Base-by-base conservation (phyloP, 257 asterid genomes). In the Misopates orontium region DNA sequence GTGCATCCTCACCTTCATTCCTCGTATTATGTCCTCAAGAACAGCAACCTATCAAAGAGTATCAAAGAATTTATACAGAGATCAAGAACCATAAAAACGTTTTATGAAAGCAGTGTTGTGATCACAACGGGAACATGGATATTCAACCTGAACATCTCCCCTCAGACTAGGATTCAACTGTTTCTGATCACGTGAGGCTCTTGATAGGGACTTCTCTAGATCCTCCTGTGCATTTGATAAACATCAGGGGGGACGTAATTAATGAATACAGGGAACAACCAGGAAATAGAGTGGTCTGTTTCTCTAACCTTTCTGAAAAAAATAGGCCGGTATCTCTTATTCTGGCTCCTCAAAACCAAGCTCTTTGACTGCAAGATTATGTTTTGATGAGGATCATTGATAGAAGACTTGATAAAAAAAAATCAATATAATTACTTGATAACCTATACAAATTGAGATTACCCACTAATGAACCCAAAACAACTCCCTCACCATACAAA, bases 291-390 rank as follows among this genome's bases (percentile, higher is more conserved):
- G 66, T 23, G 0, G 44, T 51, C 76, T 23, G 54, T 16, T 50
- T 55, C 53, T 73, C 83, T 73, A 60, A 91, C 96, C 96, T 91
- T 87, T 73, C 98, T 73, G 83, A 91, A 91, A 68, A 91, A 91
- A 48, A 87, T 82, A 10, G 98, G 98, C 24, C 96, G 95, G 65
- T 89, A 91, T 77, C 87, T 85, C 85, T 79, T 85, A 70, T 85
- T 73, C 71, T 82, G 80, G 77, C 87, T 89, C 82, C 86, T 80
- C 79, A 91, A 71, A 50, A 81, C 57, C 84, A 91, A 82, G 92
- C 96, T 86, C 70, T 76, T 83, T 9, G 95, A 86, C 98, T 91
- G 88, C 75, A 83, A 73, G 28, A 56, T 40, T 73, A 22, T 60
- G 40, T 25, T 39, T 55, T 67, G 36, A 28, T 7, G 36, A 2